These are phyloP conservation scores for Fistulifera solaris DNA, from an alignment of 108 stramenopile genomes.

Conservation along the genomic window DNA sequence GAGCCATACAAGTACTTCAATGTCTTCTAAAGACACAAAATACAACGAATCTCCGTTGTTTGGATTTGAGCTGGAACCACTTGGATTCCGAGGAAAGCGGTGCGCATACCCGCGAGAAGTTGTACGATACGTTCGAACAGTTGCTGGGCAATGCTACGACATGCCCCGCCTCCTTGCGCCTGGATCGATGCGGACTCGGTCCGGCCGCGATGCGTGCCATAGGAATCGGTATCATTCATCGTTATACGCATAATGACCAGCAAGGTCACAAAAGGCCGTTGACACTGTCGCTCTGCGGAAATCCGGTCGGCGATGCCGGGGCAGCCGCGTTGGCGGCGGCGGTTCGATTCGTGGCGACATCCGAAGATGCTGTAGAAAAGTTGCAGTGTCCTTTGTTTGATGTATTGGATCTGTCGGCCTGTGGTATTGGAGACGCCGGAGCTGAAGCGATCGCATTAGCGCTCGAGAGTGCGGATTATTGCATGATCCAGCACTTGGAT, in stretches of 20 bases:
- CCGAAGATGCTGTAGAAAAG: constrained; percentile 1
- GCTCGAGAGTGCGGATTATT: constrained; percentile 23
- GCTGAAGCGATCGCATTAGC: constrained; percentile 68
- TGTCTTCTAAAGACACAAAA: no score
- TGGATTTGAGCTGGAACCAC: constrained; percentile 64
- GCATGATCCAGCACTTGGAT: constrained; percentile 48
- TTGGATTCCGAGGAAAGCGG: constrained; percentile 23
- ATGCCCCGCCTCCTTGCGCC: constrained; percentile 33
- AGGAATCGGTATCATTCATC: constrained; percentile 36
- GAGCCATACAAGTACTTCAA: no score
- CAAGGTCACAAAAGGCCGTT: constrained; percentile 10
- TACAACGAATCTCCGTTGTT: constrained; percentile 10
- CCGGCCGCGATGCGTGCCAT: constrained; percentile 66
- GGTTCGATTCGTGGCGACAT: constrained; percentile 32
- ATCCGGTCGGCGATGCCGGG: constrained; percentile 71
- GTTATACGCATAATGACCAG: background rate
- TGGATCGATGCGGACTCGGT: constrained; percentile 60
- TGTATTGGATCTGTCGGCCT: constrained; percentile 56
- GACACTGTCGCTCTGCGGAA: constrained; percentile 40
- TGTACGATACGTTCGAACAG: constrained; percentile 12
- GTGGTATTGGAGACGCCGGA: constrained; percentile 62
- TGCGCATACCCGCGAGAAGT: constrained; percentile 10
- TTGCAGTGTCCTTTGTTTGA: constrained; percentile 28
- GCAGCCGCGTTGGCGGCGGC: constrained; percentile 70
- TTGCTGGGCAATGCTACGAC: constrained; percentile 10